phyloP scores from a whole-genome alignment of 2,329 filamentous ascomycete species.

The Venturiaceae sp. region DNA sequence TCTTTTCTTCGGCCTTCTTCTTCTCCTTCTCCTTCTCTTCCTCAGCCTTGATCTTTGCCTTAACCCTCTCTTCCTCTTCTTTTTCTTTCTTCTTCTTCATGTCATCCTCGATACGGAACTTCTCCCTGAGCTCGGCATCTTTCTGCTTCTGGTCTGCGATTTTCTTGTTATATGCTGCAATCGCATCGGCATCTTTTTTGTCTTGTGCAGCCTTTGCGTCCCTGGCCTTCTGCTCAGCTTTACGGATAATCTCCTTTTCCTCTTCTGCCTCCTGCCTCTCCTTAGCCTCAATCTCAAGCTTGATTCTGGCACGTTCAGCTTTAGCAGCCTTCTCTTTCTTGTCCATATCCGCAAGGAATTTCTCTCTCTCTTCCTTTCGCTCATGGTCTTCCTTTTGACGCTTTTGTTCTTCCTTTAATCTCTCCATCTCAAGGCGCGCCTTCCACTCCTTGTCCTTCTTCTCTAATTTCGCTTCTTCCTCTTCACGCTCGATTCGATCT shows the following conservation, averaged over 20 bases:
- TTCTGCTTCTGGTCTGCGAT: slow-evolving; percentile 16
- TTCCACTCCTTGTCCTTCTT: slow-evolving; percentile 18
- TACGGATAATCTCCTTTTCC: not conserved
- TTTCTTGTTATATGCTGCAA: slow-evolving; percentile 14
- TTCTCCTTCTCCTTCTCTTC: slow-evolving; percentile 30
- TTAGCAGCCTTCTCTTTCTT: slow-evolving; percentile 18
- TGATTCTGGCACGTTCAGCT: slow-evolving; percentile 14
- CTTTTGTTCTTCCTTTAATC: slow-evolving; percentile 4
- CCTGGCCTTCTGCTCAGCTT: slow-evolving; percentile 1
- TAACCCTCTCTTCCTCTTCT: slow-evolving; percentile 29
- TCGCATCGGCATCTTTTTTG: slow-evolving; percentile 1
- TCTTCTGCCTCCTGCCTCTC: slow-evolving; percentile 12
- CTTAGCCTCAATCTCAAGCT: slow-evolving; percentile 12
- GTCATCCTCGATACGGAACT: slow-evolving; percentile 30
- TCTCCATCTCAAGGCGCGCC: slow-evolving; percentile 3
- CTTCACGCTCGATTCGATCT: slow-evolving; percentile 19
- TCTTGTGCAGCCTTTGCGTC: slow-evolving; percentile 5
- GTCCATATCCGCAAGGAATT: slow-evolving; percentile 4
- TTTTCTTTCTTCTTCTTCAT: slow-evolving; percentile 30
- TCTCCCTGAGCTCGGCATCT: slow-evolving; percentile 13
- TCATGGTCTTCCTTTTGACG: slow-evolving; percentile 1
- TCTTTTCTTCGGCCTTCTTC: slow-evolving; percentile 28
- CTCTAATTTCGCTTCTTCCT: slow-evolving; percentile 15
- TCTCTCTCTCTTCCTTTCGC: slow-evolving; percentile 5
- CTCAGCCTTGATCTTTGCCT: slow-evolving; percentile 30